Base-by-base conservation (phyloP, 768 basidiomycete species). In the Mycena venus region DNA sequence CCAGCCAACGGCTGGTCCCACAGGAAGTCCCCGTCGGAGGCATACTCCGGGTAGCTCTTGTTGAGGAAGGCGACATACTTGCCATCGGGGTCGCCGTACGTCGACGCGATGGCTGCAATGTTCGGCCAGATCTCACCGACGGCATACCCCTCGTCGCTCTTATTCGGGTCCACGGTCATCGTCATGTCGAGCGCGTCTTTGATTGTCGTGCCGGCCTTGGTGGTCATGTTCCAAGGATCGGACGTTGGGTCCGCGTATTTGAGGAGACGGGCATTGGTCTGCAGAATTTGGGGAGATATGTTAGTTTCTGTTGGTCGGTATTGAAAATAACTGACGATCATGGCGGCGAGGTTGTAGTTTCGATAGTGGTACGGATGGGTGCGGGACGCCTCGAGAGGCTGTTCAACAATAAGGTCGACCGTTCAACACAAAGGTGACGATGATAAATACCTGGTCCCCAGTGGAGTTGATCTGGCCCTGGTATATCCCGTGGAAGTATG, bases 291-390 rank as follows among this genome's bases (percentile, higher is more conserved):
- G n/a, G n/a, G n/a, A n/a, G n/a, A n/a, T n/a, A n/a, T 11, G 40
- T 60, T 59, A 34, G 66, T 47, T 55, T 2, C n/a, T 61, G 51
- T 36, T 23, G 8, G 2, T 21, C 10, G 49, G 32, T 49, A 32
- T 32, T 47, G 49, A 59, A n/a, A 27, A 58, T 7, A 11, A 79
- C 89, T 79, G 73, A 92, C 91, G 60, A 92, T 90, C 89, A 93
- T 91, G 10, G 91, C 92, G 2, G 89, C 90, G 19, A 93, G 85
- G 74, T 94, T 94, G 82, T 92, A 93, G 0, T 88, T 87, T 12
- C 90, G 87, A 79, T 93, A 93, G 78, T 93, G 92, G 80, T 89
- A 93, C 19, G 92, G 91, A 14, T 89, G 84, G 1, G 91, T 92
- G 49, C 92, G 89, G 6, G 82, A 84, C n/a, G 90, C 86, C 83